phyloP scores from a whole-genome alignment of 192 early-diverging fungal species.

The Radiomyces spectabilis region DNA sequence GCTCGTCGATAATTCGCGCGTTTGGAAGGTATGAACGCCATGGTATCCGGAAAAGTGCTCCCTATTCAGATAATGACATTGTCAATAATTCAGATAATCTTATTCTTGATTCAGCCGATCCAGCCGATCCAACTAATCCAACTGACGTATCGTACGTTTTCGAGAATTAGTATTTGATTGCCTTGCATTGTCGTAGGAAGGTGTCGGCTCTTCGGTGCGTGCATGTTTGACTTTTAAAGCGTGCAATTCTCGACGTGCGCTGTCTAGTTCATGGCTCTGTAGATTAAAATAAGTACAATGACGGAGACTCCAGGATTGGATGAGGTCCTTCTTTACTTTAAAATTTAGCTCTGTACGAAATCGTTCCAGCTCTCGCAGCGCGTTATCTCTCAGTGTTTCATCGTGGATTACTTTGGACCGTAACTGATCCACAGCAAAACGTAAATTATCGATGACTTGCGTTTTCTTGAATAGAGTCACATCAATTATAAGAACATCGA shows the following conservation, averaged over 20 bases:
- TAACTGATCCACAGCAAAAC: not conserved
- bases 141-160: not conserved
- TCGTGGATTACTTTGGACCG: not conserved
- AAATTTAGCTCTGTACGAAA: not conserved
- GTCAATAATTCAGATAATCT: not conserved
- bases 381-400: not conserved
- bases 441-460: not conserved
- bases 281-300: not conserved
- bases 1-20: not conserved
- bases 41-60: not conserved
- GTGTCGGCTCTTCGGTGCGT: no score
- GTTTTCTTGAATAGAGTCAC: not conserved
- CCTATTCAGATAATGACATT: not conserved
- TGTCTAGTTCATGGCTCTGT: not conserved
- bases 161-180: not conserved
- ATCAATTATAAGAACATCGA: not conserved
- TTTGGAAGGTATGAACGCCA: not conserved
- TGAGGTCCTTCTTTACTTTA: no score
- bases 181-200: no score
- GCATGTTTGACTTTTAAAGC: no score
- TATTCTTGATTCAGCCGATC: not conserved
- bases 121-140: not conserved
- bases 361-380: not conserved
- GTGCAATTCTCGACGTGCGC: not conserved
- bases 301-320: no score